Base-by-base conservation (phyloP, 495 filamentous ascomycete species). In the Penicillium taxi region DNA sequence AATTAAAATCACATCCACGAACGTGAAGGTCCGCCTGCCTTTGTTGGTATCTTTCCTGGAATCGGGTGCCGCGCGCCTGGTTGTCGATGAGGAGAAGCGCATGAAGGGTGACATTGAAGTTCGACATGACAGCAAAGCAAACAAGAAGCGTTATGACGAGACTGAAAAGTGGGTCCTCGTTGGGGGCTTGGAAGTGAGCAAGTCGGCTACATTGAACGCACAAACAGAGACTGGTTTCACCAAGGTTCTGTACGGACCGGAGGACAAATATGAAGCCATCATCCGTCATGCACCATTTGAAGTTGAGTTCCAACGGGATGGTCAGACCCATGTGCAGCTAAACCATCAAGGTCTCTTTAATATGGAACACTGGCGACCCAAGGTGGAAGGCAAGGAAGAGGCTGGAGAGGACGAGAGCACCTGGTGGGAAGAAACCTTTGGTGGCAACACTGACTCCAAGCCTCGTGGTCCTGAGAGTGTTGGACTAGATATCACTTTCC, bases 401-500 rank as follows among this genome's bases (percentile, higher is more conserved):
- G 47, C 64, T 5, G 62, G 65, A 19, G 64, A 69, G 39, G 84
- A 94, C 37, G 82, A 96, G 53, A 80, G 80, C 53, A 94, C 86
- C 4, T 94, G 88, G 84, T 98, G 91, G 93, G 91, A 98, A 12
- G 91, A 98, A 63, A 73, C 73, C 28, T 96, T 98, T 59, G 90
- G 89, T 35, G 86, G 88, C 39, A 88, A 84, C 53, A 96, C 88
- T 4, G 91, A 98, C 58, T 74, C 82, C 8, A 96, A 96, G 59
- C 93, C 91, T 15, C 77, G 77, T 50, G 82, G 81, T 22, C 93
- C 91, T 1, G 93, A 96, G 59, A 86, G 87, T 55, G 69, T 96
- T 36, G 89, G 73, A 23, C 61, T 98, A 40, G 91, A 98, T 56
- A 86, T 98, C 55, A 78, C 78, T 1, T 98, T 96, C 58, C 78